phyloP scores from a whole-genome alignment of 768 basidiomycete species.

The Candolleomyces efflorescens region DNA sequence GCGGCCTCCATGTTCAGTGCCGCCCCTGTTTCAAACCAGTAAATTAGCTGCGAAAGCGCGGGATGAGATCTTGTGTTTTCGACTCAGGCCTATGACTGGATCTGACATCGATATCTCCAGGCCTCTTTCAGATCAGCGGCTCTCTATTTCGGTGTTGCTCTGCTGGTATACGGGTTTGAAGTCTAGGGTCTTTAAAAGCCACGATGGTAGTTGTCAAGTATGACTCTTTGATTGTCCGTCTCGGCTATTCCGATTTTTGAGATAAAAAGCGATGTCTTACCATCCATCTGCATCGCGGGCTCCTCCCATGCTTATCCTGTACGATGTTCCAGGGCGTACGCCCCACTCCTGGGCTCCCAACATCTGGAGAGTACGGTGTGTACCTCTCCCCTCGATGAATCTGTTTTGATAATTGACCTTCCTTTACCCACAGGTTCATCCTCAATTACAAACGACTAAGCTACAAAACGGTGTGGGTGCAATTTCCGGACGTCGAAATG shows the following conservation, averaged over 20 bases:
- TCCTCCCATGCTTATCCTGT: slow-evolving; percentile 54
- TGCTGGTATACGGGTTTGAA: background rate
- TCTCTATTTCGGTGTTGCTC: background rate
- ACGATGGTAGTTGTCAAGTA: background rate
- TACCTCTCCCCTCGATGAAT: background rate
- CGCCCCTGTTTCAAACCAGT: slow-evolving; percentile 3
- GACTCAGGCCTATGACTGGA: slow-evolving; percentile 7
- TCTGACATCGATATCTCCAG: slow-evolving; percentile 6
- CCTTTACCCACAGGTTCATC: slow-evolving; percentile 44
- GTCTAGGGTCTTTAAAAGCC: background rate
- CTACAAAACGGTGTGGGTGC: slow-evolving; percentile 68
- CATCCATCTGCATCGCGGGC: slow-evolving; percentile 17
- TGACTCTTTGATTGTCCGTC: background rate
- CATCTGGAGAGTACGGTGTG: slow-evolving; percentile 67
- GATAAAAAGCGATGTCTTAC: slow-evolving; percentile 12
- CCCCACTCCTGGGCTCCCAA: slow-evolving; percentile 76
- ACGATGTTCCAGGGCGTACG: slow-evolving; percentile 58
- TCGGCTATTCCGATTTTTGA: background rate
- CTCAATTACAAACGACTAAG: slow-evolving; percentile 74
- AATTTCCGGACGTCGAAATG: slow-evolving; percentile 63
- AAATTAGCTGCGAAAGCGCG: background rate
- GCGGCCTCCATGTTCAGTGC: background rate
- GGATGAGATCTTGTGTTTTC: background rate
- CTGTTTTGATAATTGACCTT: slow-evolving; percentile 2
- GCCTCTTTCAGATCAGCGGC: background rate